Evolutionary conservation across 2,329 filamentous ascomycete species (phyloP), one percentile per base, ranked within the genome.

Genomic region (Sclerotinia subarctica): DNA sequence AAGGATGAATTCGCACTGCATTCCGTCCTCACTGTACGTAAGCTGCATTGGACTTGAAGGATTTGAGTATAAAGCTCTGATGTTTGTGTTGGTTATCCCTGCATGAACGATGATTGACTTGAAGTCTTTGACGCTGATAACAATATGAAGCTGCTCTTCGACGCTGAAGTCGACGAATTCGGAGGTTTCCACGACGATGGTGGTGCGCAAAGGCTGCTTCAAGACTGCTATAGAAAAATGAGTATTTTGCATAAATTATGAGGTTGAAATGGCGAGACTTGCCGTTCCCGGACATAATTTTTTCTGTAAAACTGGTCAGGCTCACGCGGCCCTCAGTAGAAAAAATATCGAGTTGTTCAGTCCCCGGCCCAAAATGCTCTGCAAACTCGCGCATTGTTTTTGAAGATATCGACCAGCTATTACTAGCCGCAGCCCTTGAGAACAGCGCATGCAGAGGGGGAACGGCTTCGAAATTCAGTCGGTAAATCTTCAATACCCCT

Each of bases 81-180:
- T 81, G 57, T 85, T 84, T n/a, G 86, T 87, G 64, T 87, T 87
- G 7, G 89, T 84, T 32, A 88, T 87, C 32, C 89, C 88, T 13
- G 91, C 91, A 78, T 94, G 91, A 46, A 88, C 85, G 64, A 93
- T 87, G 66, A 94, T 91, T 46, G 91, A 88, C 63, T 91, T 88
- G 77, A 94, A 94, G 78, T 94, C 91, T 74, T 92, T 93, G 75
- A 94, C 90, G 73, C 88, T 92, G 75, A 94, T 90, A 69, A 92
- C 86, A 74, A 93, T 91, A 75, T 93, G 91, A 68, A 93, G 83
- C 63, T 90, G 88, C 69, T 92, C 87, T 75, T 93, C 88, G 42
- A 92, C 88, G 29, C 86, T 82, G 70, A 94, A 91, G 64, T 89
- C 85, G 68, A 91, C 88, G 74, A 94, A 94, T 73, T 94, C 91